A percentile compares a stretch with the other conserved stretches of the same genome.
phyloP scores from a whole-genome alignment of 768 basidiomycete genomes.

The Arthromyces matolae region DNA sequence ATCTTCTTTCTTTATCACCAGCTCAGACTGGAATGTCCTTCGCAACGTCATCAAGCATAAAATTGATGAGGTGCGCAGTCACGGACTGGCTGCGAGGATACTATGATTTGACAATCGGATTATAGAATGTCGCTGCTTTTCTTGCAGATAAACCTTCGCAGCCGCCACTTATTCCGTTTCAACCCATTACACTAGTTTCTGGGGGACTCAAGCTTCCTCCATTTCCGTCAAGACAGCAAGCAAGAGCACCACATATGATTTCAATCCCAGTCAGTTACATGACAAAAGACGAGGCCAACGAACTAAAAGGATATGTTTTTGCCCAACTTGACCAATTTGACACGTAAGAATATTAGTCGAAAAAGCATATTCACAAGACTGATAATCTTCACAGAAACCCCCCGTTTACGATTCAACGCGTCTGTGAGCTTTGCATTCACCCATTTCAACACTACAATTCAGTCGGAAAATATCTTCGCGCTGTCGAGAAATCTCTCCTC shows the following conservation, averaged over 20 bases:
- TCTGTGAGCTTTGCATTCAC: slow-evolving; percentile 74
- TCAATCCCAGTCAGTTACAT: slow-evolving; percentile 58
- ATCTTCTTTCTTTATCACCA: slow-evolving; percentile 24
- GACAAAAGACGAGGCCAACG: slow-evolving; percentile 56
- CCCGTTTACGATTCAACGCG: slow-evolving; percentile 87
- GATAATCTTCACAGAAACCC: slow-evolving; percentile 37
- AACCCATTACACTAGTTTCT: slow-evolving; percentile 38
- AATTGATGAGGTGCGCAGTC: slow-evolving; percentile 54
- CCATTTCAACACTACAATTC: slow-evolving; percentile 72
- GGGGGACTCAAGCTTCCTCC: slow-evolving; percentile 72
- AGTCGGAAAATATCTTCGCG: slow-evolving; percentile 85
- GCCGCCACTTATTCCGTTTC: slow-evolving; percentile 34
- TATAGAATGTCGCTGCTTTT: slow-evolving; percentile 50
- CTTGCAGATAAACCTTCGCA: slow-evolving; percentile 36
- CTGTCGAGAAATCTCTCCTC: slow-evolving; percentile 75
- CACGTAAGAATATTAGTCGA: slow-evolving; percentile 44
- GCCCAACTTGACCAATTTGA: slow-evolving; percentile 72
- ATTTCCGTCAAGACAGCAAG: slow-evolving; percentile 58
- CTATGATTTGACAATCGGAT: slow-evolving; percentile 4
- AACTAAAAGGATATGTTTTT: slow-evolving; percentile 54
- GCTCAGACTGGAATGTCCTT: slow-evolving; percentile 67
- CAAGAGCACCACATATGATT: slow-evolving; percentile 41
- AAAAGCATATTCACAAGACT: slow-evolving; percentile 5
- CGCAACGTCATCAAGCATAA: slow-evolving; percentile 72
- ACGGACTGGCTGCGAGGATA: slow-evolving; percentile 11